phyloP scores from a whole-genome alignment of 495 filamentous ascomycete species.

The Talaromyces liani region DNA sequence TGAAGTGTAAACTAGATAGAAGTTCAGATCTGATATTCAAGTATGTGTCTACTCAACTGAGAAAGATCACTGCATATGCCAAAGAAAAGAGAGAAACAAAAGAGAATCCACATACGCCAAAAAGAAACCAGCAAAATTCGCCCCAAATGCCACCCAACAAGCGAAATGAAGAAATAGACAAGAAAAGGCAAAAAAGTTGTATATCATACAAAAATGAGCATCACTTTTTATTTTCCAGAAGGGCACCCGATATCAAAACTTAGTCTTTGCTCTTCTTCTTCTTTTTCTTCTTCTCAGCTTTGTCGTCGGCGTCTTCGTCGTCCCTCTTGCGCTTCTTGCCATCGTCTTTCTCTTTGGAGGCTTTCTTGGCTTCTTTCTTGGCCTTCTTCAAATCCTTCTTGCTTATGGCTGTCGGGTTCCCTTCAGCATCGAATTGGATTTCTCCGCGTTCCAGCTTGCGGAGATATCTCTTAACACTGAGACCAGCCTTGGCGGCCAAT shows the following conservation, averaged over 20 bases:
- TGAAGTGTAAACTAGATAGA: not conserved
- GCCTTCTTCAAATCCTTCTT: constrained; percentile 74
- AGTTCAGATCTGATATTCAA: not conserved
- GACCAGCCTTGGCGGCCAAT: constrained; percentile 52
- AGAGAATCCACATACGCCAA: not conserved
- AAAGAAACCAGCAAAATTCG: constrained; percentile 25
- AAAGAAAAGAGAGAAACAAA: not conserved
- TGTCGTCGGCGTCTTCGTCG: constrained; percentile 35
- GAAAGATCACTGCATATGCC: constrained; percentile 3
- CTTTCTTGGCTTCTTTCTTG: constrained; percentile 58
- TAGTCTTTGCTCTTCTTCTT: constrained; percentile 45
- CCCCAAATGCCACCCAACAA: constrained; percentile 40
- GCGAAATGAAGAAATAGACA: constrained; percentile 23
- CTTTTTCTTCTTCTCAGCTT: constrained; percentile 51
- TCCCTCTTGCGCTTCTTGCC: constrained; percentile 51
- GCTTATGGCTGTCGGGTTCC: constrained; percentile 53
- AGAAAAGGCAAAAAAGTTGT: constrained; percentile 23
- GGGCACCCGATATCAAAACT: constrained; percentile 17
- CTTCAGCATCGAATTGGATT: constrained; percentile 50
- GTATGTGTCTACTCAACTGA: not conserved
- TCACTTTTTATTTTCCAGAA: constrained; percentile 9
- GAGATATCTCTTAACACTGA: constrained; percentile 63
- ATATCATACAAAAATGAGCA: constrained; percentile 42
- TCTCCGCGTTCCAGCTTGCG: constrained; percentile 64
- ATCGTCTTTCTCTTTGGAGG: constrained; percentile 31